Evolutionary conservation across 106 monocot species (phyloP), one percentile per base, ranked within the genome.

Genomic region (Iris macrosiphon): DNA sequence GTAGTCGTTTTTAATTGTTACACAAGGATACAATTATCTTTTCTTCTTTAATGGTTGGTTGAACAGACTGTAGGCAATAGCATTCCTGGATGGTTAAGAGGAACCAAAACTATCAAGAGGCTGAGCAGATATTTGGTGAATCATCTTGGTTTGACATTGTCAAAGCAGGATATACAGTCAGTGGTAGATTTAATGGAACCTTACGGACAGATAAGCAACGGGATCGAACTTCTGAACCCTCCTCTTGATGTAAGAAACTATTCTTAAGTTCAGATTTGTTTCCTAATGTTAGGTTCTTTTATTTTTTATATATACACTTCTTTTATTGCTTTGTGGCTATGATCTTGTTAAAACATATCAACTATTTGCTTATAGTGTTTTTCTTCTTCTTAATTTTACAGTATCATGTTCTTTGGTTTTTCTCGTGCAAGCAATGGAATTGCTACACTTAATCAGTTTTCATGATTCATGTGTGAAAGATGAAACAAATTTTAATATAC

Each of bases 121-220:
- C 45, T 90, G 18, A 85, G 77, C 59, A 78, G 34, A 60, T 50
- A 48, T 53, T 24, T 90, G 1, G 75, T 81, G 40, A 72, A 78
- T 69, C 90, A 90, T 85, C 81, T 90, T 55, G 84, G 90, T 3
- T 61, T 90, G 68, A 62, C 55, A 46, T 63, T 90, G 59, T 75
- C 66, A 19, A 81, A 37, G 67, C 84, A 90, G 65, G 90, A 90
- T 51, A 44, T 90, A 59, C 64, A 85, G 62, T 72, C 80, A 31
- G 90, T 90, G 31, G 81, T 90, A 52, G 84, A 84, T 65, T 50
- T 90, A 56, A 90, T 90, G 90, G 90, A 90, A 56, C 90, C 90
- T 15, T 90, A 90, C 70, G 90, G 90, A 30, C 84, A 84, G 41
- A 84, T 90, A 55, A 84, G 81, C 67, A 85, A 90, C 72, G 90